Percentiles rank a stretch among this genome's conserved stretches.
These are phyloP conservation scores for Diplocarpon rosae DNA, from an alignment of 2,329 filamentous ascomycete genomes.

Conservation along the genomic window DNA sequence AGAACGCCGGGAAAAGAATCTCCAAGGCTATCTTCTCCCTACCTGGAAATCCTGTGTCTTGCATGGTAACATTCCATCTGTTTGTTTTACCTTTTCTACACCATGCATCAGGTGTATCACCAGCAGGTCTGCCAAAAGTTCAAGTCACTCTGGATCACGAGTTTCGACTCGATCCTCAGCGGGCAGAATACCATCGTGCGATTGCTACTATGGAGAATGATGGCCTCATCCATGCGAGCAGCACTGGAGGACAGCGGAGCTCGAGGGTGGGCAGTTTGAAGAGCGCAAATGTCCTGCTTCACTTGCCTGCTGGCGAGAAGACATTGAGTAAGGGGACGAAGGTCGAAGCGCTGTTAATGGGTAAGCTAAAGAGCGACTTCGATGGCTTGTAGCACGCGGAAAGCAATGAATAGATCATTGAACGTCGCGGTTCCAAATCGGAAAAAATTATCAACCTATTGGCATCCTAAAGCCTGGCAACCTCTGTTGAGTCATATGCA, in stretches of 20 bases:
- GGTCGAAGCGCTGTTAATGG: conserved; percentile 74
- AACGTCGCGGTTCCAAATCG: neutral
- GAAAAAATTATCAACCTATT: neutral
- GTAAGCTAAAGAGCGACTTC: conserved; percentile 26
- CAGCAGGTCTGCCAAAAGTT: conserved; percentile 59
- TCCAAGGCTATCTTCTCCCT: conserved; percentile 75
- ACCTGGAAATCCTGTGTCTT: conserved; percentile 88
- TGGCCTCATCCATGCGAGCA: conserved; percentile 60
- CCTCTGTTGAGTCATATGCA: no score
- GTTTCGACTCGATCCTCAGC: conserved; percentile 59
- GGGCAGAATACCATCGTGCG: conserved; percentile 86
- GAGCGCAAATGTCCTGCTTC: conserved; percentile 77
- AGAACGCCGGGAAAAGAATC: conserved; percentile 44
- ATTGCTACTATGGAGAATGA: conserved; percentile 55
- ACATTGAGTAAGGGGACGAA: conserved; percentile 56
- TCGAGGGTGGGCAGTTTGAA: conserved; percentile 81
- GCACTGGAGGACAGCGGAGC: conserved; percentile 84
- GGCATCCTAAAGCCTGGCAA: no score
- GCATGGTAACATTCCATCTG: conserved; percentile 84
- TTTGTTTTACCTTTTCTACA: conserved; percentile 87
- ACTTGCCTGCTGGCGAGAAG: conserved; percentile 55
- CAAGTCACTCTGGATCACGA: conserved; percentile 62
- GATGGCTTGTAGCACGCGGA: conserved; percentile 4
- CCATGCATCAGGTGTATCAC: conserved; percentile 57
- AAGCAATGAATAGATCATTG: neutral